Conservation (phyloP, 139 green algal genomes). For the Chlamydomonas schloesseri region DNA sequence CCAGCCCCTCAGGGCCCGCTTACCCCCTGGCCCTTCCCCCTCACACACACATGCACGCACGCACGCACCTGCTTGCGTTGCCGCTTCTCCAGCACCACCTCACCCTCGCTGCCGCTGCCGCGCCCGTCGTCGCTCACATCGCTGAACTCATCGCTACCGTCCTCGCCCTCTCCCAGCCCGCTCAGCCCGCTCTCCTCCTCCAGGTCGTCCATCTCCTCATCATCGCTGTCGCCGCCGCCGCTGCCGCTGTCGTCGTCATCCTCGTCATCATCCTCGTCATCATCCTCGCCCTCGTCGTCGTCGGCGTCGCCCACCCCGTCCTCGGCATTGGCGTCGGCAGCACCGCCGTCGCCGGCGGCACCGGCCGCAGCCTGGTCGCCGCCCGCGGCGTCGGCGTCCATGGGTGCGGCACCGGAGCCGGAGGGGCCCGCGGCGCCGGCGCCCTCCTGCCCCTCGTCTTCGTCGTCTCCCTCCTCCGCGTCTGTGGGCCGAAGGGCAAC, state of each 20-base stretch:
- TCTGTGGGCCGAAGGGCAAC: too few relatives aligned
- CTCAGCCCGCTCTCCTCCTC: constrained; percentile 17
- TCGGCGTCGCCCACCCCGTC: neutral
- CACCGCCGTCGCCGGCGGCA: too few relatives aligned
- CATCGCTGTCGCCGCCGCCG: neutral
- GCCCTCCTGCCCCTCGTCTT: neutral
- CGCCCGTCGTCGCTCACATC: neutral
- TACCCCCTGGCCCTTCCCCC: neutral
- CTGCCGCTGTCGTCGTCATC: neutral
- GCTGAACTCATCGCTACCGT: neutral
- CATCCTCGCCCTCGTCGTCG: neutral
- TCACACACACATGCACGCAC: too few relatives aligned
- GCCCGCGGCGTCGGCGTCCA: neutral
- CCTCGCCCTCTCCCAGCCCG: neutral
- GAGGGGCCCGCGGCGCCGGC: neutral
- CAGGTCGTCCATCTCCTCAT: constrained; percentile 15
- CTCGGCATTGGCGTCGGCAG: neutral
- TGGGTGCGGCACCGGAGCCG: neutral
- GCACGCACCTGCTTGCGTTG: constrained; percentile 36
- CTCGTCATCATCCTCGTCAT: neutral
- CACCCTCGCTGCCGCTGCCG: neutral
- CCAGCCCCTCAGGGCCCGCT: too few relatives aligned
- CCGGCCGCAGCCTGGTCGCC: too few relatives aligned
- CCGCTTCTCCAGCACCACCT: constrained; percentile 19
- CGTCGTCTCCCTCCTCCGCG: neutral